Conservation (phyloP, 2,329 filamentous ascomycete genomes). For the Penicillium sumatraense region DNA sequence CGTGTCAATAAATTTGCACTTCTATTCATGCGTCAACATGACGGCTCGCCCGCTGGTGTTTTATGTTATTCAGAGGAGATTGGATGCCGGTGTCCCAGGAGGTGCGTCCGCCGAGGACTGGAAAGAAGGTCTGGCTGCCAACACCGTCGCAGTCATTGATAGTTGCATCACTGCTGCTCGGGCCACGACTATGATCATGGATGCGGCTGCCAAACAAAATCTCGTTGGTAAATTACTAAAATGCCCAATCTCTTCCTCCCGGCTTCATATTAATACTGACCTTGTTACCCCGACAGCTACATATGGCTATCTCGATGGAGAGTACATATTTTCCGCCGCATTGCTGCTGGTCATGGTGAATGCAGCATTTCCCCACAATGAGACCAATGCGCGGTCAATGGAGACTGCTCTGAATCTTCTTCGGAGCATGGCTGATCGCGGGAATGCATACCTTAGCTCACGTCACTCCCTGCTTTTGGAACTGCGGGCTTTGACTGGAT, state of each 20-base stretch:
- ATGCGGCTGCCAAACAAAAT: slow-evolving; percentile 53
- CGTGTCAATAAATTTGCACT: slow-evolving; percentile 59
- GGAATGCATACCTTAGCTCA: slow-evolving; percentile 56
- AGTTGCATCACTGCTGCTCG: slow-evolving; percentile 57
- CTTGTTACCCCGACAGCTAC: slow-evolving; percentile 45
- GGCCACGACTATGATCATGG: slow-evolving; percentile 56
- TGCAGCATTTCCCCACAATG: slow-evolving; percentile 55
- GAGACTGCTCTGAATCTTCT: slow-evolving; percentile 53
- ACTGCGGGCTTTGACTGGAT: slow-evolving; percentile 36
- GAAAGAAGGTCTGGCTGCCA: slow-evolving; percentile 53
- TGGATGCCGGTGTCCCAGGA: slow-evolving; percentile 42
- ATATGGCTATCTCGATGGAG: slow-evolving; percentile 62
- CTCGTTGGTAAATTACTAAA: slow-evolving; percentile 49
- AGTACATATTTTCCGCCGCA: slow-evolving; percentile 60
- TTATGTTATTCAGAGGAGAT: slow-evolving; percentile 56
- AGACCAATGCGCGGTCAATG: slow-evolving; percentile 51
- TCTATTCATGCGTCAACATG: slow-evolving; percentile 64
- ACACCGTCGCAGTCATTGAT: slow-evolving; percentile 58
- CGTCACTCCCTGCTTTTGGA: slow-evolving; percentile 45
- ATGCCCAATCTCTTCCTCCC: background rate
- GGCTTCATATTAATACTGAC: background rate
- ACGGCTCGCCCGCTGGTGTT: slow-evolving; percentile 59
- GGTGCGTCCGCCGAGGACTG: slow-evolving; percentile 47
- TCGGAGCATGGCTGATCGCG: slow-evolving; percentile 56
- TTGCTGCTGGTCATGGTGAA: slow-evolving; percentile 61